Evolutionary conservation across 768 basidiomycete genomes (phyloP), one percentile per base, ranked within the genome.

Genomic region (Boletellus ananas): DNA sequence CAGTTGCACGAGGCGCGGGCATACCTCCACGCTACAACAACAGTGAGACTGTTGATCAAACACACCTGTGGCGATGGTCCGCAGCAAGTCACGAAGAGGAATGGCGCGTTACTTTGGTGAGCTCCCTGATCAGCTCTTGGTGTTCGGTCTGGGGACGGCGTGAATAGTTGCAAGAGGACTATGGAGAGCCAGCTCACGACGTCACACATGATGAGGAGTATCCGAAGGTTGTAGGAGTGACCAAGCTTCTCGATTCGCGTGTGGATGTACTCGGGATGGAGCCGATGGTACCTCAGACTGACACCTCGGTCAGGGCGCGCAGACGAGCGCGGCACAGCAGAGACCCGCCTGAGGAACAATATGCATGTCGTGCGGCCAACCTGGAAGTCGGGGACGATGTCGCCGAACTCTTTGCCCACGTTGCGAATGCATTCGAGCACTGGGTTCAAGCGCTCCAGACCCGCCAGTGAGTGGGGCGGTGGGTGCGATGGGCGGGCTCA

Each of bases 251-350:
- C 87, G 51, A 99, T 93, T 12, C 96, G 85, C 44, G 80, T 79
- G 65, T 92, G 90, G 49, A 99, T 85, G 65, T 99, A 99, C 68
- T 98, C 96, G 13, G 96, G 96, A 67, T 98, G 96, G 13, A 99
- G 79, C 44, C 94, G 87, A 61, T 98, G 94, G 58, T 98, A 98
- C 61, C 84, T 88, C 57, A 98, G 67, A 64, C 96, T 97, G 52
- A 2, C 17, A 29, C 9, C 18, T 16, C 50, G 3, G 6, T 54
- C 8, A 55, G 48, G 45, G 35, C 34, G 18, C 7, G 23, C 31
- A 21, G 16, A 16, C 14, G 7, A 3, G 41, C 14, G n/a, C 29
- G 13, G 39, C 11, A 17, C 5, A 23, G 20, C 40, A 23, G 34
- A 34, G 0, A 18, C 58, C 49, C 36, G 88, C 96, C 93, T 95